Evolutionary conservation across 2,329 filamentous ascomycete genomes (phyloP), one percentile per base, ranked within the genome.

Genomic region (Trichoderma sp.): DNA sequence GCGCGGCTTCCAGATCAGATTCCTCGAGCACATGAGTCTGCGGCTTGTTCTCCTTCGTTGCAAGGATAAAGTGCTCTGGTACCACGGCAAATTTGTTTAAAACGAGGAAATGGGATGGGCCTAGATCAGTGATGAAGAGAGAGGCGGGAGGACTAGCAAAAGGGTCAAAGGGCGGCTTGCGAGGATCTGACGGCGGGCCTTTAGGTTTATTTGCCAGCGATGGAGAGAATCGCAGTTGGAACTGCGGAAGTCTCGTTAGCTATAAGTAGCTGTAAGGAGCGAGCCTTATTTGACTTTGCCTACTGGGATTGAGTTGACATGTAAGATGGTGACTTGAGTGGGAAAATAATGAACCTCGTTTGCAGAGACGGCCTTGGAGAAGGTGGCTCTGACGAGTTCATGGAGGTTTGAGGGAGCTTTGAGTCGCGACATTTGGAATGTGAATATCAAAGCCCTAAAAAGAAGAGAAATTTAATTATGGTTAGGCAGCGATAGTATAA

Each of bases 1-100:
- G 86, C 1, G 89, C 86, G 0, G 86, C 87, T 16, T 82, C 85
- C 33, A 93, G 79, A 73, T 93, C 91, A 31, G 80, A 81, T 14
- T 80, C 77, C 62, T 89, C 88, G 1, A 93, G 82, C 5, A 89
- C 75, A 72, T 90, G 82, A 1, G 87, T 89, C 81, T 93, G 91
- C n/a, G 82, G 80, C 75, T 88, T 86, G 76, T 89, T 88, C 1
- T 80, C 77, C n/a, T 80, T 86, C 0, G 91, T 93, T 0, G 88
- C 86, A 59, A 93, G 84, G 73, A 93, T 92, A 76, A 91, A 92
- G 79, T 93, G 91, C 74, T 89, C 85, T 0, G 87, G 85, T 40
- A 92, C 89, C 60, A 93, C 80, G 60, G 91, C 90, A 74, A 91
- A 93, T 78, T 93, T 93, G 82, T 93, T 93, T 52, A 93, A 81